These are phyloP conservation scores for Ascosphaera aggregata DNA, from an alignment of 2,329 filamentous ascomycete species.

Conservation along the genomic window DNA sequence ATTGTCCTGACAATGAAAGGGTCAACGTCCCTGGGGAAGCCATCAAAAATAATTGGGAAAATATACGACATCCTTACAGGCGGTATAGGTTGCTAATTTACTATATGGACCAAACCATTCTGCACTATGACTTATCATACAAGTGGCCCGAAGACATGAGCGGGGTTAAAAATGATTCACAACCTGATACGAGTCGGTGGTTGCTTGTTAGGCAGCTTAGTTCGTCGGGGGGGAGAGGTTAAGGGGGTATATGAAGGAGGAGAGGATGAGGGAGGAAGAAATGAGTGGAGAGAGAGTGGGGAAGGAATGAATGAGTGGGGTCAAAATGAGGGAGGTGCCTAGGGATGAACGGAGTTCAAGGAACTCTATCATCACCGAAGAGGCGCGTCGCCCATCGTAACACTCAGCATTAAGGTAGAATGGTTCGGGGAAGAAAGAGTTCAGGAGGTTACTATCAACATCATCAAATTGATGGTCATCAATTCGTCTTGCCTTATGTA, in stretches of 20 bases:
- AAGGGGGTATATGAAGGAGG: neutral
- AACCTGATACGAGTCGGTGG: neutral
- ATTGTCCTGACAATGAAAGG: conserved; percentile 5
- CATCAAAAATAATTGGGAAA: neutral
- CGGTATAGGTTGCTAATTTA: conserved; percentile 30
- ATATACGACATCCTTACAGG: neutral
- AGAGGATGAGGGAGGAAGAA: no score
- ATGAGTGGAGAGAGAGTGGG: no score
- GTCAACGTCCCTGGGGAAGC: neutral
- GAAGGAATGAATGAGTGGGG: no score
- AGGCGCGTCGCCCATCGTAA: no score
- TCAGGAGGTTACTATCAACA: no score
- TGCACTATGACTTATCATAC: conserved; percentile 35
- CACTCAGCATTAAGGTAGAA: no score
- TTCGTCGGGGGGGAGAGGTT: neutral
- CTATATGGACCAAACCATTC: conserved; percentile 30
- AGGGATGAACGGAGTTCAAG: no score
- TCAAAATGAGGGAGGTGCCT: no score
- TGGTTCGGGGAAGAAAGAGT: no score
- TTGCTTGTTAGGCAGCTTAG: neutral
- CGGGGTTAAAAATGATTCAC: neutral
- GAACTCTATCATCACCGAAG: no score
- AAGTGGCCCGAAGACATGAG: conserved; percentile 11
- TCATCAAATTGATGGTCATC: no score
- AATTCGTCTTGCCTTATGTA: no score